Evolutionary conservation across 2,329 filamentous ascomycete species (phyloP).

Genomic region (Sordariomycetes sp.): DNA sequence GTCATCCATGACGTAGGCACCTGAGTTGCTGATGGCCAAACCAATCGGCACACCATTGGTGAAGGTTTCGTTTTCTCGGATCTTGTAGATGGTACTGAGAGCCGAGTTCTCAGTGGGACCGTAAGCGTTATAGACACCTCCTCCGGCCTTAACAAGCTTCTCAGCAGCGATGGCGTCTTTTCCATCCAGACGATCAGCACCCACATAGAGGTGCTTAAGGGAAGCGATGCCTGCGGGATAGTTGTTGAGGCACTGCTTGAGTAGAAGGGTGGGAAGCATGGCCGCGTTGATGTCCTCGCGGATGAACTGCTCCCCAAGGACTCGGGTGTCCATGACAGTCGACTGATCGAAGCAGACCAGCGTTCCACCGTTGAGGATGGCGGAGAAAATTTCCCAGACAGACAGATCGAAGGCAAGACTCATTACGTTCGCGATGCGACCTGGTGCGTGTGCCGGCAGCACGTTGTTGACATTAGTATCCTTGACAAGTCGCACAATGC

Average conservation of each 20-base stretch:
- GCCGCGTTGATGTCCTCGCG: slow-evolving; percentile 5
- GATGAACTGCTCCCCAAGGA: slow-evolving; percentile 5
- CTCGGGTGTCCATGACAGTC: slow-evolving; percentile 4
- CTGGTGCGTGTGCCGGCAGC: no score
- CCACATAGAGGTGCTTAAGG: slow-evolving; percentile 6
- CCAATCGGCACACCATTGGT: no score
- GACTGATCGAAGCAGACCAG: slow-evolving; percentile 6
- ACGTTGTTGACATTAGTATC: no score
- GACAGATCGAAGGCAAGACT: slow-evolving; percentile 8
- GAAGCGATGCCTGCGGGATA: slow-evolving; percentile 1
- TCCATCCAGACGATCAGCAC: no score
- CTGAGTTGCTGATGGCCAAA: no score
- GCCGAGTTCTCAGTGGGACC: no score
- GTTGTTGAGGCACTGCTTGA: slow-evolving; percentile 9
- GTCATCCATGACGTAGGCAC: no score
- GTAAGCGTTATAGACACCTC: slow-evolving; percentile 4
- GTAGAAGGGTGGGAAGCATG: slow-evolving; percentile 5
- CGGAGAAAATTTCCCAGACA: slow-evolving; percentile 6
- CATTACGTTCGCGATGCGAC: no score
- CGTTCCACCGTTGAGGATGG: slow-evolving; percentile 8
- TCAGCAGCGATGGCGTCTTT: no score
- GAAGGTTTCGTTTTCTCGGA: no score
- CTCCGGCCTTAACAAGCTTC: no score
- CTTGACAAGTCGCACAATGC: slow-evolving; percentile 6
- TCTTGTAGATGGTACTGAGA: no score